Evolutionary conservation across 345 rosid species (phyloP).

Genomic region (Gossypium ekmanianum): DNA sequence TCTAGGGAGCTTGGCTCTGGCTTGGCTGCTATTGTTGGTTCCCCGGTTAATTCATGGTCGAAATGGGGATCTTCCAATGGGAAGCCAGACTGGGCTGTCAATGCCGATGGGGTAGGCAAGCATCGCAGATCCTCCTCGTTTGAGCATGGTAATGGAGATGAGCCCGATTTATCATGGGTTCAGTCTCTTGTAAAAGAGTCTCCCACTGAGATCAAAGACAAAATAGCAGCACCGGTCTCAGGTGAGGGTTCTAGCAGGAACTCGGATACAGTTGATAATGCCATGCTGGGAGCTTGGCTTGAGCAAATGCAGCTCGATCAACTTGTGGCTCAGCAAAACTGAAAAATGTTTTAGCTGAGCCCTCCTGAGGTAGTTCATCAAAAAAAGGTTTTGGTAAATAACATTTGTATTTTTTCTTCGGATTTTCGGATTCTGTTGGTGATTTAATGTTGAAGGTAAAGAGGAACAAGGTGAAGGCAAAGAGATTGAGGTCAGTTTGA

Average conservation of each 20-base stretch:
- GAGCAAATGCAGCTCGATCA: slow-evolving; percentile 91
- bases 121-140: slow-evolving; percentile 45
- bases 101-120: slow-evolving; percentile 47
- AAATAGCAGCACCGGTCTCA: slow-evolving; percentile 33
- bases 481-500: slow-evolving; percentile 27
- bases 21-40: slow-evolving; percentile 48
- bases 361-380: slow-evolving; percentile 31
- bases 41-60: slow-evolving; percentile 63
- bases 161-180: slow-evolving; percentile 92
- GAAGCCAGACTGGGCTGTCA: slow-evolving; percentile 67
- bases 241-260: slow-evolving; percentile 37
- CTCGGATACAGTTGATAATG: slow-evolving; percentile 50
- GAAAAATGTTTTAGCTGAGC: slow-evolving; percentile 27
- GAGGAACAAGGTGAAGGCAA: slow-evolving; percentile 14
- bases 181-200: slow-evolving; percentile 83
- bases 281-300: slow-evolving; percentile 72
- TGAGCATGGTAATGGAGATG: slow-evolving; percentile 56
- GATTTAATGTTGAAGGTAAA: slow-evolving; percentile 27
- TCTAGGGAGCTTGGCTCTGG: slow-evolving; percentile 63
- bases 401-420: slow-evolving; percentile 8
- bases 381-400: slow-evolving; percentile 49
- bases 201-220: slow-evolving; percentile 57
- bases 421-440: slow-evolving; percentile 21
- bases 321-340: slow-evolving; percentile 92
- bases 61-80: slow-evolving; percentile 87